Base-by-base conservation (phyloP, 202 grass and related monocot genomes). In the Setaria viridis region DNA sequence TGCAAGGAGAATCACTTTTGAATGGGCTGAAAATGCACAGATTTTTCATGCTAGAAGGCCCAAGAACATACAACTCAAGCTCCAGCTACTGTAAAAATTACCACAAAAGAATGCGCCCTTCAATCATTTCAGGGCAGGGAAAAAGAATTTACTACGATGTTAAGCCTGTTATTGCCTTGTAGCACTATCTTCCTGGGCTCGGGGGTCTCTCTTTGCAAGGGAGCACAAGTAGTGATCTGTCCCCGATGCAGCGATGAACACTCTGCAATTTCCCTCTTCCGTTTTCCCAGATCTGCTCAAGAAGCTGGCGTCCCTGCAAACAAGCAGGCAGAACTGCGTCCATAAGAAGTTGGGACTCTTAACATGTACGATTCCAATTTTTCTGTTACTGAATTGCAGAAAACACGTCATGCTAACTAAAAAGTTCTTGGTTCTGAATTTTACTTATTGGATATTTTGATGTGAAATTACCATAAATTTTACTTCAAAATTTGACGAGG, bases 211-310 rank as follows among this genome's bases (percentile, higher is more conserved):
- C 13, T 77, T 62, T 48, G 21, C 74, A 64, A 80, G 42, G 78
- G 80, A 90, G 90, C 90, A 92, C 87, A 92, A 89, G 85, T 37
- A 70, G 78, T 90, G 87, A 77, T 88, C 79, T 81, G 85, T 77
- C 45, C 82, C 25, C 48, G 49, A 58, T 73, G 80, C 67, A 42
- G 35, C 56, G 68, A 88, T 67, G 20, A 82, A 77, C 77, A 82
- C 48, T 41, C 25, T 60, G 70, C 37, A 57, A 50, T 56, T 56
- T 30, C 49, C 15, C 29, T 53, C 54, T 80, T 33, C 47, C 14
- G 16, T 41, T n/a, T 67, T 21, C 71, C 11, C 74, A 4, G 19
- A 66, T 78, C 55, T 65, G 42, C 65, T 54, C 10, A 58, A 62
- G 20, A 77, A 78, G 20, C 37, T 33, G 66, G 46, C 7, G 14